phyloP scores from a whole-genome alignment of 2,329 filamentous ascomycete species.

The Talaromyces sp. region DNA sequence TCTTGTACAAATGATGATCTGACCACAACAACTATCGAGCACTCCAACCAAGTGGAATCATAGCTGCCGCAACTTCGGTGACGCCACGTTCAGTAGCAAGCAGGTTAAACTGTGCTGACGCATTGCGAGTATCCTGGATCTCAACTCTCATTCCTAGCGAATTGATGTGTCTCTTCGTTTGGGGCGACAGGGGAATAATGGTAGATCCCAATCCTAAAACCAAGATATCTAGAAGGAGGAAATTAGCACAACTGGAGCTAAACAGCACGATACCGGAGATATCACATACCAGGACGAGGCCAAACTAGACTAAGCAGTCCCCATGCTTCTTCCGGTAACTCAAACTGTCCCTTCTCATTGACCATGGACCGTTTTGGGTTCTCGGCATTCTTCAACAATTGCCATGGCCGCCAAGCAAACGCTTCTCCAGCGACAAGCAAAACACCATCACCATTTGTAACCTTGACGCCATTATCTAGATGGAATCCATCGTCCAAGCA shows the following conservation, averaged over 20 bases:
- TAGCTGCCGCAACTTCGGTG: slow-evolving; percentile 75
- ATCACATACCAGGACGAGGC: slow-evolving; percentile 76
- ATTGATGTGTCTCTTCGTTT: slow-evolving; percentile 68
- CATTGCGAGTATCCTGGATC: slow-evolving; percentile 87
- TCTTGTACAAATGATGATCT: not conserved
- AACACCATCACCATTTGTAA: slow-evolving; percentile 67
- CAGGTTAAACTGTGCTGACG: slow-evolving; percentile 89
- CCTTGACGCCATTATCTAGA: slow-evolving; percentile 73
- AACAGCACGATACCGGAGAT: not conserved
- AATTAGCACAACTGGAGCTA: not conserved
- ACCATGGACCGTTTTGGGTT: slow-evolving; percentile 47
- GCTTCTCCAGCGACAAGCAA: slow-evolving; percentile 82
- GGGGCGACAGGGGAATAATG: slow-evolving; percentile 72
- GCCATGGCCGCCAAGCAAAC: slow-evolving; percentile 85
- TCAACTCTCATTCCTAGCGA: slow-evolving; percentile 81
- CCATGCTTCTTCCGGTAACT: slow-evolving; percentile 67
- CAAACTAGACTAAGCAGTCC: slow-evolving; percentile 73
- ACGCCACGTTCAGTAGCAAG: slow-evolving; percentile 91
- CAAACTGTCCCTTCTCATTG: slow-evolving; percentile 78
- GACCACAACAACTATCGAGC: slow-evolving; percentile 29
- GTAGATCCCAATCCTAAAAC: slow-evolving; percentile 80
- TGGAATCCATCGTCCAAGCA: slow-evolving; percentile 81
- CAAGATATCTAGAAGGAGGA: slow-evolving; percentile 63
- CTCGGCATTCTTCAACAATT: slow-evolving; percentile 34
- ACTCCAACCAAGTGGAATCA: slow-evolving; percentile 82